Percentiles rank a stretch among this genome's conserved stretches.
Conservation (phyloP, 1,139 yeast genomes). For the Keqinozyma sinolaborantium region DNA sequence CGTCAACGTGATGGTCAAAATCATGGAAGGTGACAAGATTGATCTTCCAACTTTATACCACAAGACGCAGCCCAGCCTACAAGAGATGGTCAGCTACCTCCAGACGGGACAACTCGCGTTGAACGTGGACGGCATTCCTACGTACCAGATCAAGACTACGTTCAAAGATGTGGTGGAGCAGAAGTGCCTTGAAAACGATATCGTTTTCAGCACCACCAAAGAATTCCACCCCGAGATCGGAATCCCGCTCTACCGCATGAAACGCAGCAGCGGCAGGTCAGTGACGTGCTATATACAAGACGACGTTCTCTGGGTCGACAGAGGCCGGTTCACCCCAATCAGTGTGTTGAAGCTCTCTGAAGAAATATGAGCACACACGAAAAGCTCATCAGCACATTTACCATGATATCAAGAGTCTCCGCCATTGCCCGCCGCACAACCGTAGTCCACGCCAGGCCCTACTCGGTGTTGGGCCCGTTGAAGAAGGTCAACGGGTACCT, state of each 20-base stretch:
- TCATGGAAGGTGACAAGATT: slow-evolving; percentile 5
- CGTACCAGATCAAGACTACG: slow-evolving; percentile 25
- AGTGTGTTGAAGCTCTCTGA: slow-evolving; percentile 15
- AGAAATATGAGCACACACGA: slow-evolving; percentile 1
- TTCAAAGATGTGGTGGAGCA: slow-evolving; percentile 37
- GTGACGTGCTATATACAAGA: slow-evolving; percentile 24
- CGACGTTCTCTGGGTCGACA: slow-evolving; percentile 31
- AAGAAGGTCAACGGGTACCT: slow-evolving; percentile 17
- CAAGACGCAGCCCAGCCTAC: neutral
- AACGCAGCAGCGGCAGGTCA: slow-evolving; percentile 5
- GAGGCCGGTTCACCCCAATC: slow-evolving; percentile 18
- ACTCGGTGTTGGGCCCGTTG: slow-evolving; percentile 9
- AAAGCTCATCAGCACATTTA: neutral
- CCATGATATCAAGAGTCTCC: neutral
- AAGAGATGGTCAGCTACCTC: neutral
- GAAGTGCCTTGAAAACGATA: slow-evolving; percentile 23
- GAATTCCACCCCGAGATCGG: slow-evolving; percentile 19
- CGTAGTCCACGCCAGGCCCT: too few species aligned
- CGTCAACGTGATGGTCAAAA: slow-evolving; percentile 1
- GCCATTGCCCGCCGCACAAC: too few species aligned
- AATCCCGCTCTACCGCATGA: slow-evolving; percentile 19
- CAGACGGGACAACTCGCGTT: neutral
- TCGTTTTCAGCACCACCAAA: slow-evolving; percentile 18
- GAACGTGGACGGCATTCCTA: slow-evolving; percentile 27
- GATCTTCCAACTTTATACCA: neutral